phyloP scores from a whole-genome alignment of 768 basidiomycete genomes.

The Lepiota brunneoincarnata region DNA sequence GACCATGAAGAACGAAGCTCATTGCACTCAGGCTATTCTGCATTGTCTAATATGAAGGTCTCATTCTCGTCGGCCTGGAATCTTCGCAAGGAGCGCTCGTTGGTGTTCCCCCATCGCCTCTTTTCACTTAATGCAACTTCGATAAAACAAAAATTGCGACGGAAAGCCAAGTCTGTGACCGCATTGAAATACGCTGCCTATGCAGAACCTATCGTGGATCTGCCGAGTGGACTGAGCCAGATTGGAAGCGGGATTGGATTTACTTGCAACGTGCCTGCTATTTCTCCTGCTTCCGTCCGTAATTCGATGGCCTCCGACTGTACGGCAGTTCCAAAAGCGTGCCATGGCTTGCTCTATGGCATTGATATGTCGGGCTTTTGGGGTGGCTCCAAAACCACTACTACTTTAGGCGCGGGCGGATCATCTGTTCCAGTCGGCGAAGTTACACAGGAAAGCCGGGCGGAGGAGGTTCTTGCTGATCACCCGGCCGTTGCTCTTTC shows the following conservation, averaged over 20 bases:
- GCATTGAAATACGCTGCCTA: conserved; percentile 28
- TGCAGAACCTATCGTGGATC: conserved; percentile 25
- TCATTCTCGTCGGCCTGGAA: conserved; percentile 28
- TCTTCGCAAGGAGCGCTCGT: conserved; percentile 36
- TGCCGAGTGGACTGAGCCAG: conserved; percentile 45
- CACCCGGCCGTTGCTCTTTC: neutral
- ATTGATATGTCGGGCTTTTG: conserved; percentile 16
- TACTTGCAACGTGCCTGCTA: conserved; percentile 33
- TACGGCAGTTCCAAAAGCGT: conserved; percentile 19
- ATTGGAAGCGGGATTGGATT: conserved; percentile 55
- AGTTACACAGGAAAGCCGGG: neutral
- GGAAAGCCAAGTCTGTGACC: conserved; percentile 21
- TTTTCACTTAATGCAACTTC: conserved; percentile 31
- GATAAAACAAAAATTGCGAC: conserved; percentile 40
- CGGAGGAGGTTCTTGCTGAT: neutral
- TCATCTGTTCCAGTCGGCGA: neutral
- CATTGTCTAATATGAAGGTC: conserved; percentile 21
- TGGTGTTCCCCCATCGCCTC: conserved; percentile 25
- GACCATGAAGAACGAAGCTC: conserved; percentile 30
- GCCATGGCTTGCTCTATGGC: conserved; percentile 19
- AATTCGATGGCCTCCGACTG: conserved; percentile 28
- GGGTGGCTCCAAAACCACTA: conserved; percentile 11
- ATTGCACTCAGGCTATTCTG: conserved; percentile 8
- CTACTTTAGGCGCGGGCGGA: neutral
- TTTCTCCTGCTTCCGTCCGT: conserved; percentile 6